Evolutionary conservation across 2,329 filamentous ascomycete species (phyloP), one percentile per base, ranked within the genome.

Genomic region (Venturia carpophila): DNA sequence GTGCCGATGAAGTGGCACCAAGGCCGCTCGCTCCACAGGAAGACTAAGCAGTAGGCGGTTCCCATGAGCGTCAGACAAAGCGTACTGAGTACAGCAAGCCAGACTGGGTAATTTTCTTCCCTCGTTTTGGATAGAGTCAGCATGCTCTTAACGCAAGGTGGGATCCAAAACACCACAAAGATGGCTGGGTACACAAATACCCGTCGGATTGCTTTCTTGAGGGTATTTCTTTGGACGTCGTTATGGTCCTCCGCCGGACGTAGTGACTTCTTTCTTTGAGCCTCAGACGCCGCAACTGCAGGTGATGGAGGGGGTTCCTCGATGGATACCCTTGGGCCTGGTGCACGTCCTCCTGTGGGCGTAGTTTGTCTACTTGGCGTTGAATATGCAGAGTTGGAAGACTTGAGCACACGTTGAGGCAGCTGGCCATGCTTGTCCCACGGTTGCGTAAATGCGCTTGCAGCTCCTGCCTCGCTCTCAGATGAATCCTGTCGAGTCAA

Each of bases 151-250:
- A 87, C 76, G 69, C 92, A 90, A 0, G 90, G 89, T 9, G 89
- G 76, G 3, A 88, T 75, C 90, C 90, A 93, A 68, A 90, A 84
- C 5, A 84, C 74, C 24, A 89, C 79, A 74, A 93, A 92, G 4
- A 89, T 82, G 21, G 87, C 72, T 0, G 90, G 90, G 72, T 93
- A 93, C 60, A 91, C 84, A 75, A 92, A 91, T 21, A 92, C 79
- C 39, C 88, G 82, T 41, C 87, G 83, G 1, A 92, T 80, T 70
- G 92, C 88, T 11, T 86, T 83, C 56, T 83, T 82, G 66, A 90
- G 86, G 21, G 15, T 21, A 13, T 39, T 17, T 42, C 63, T 21
- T n/a, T 58, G 34, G 19, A 24, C 27, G 10, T 60, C 49, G 21
- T 52, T 39, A 43, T 37, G n/a, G 41, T 63, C 24, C 2, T 43